These are phyloP conservation scores for Claviceps sp. DNA, from an alignment of 2,329 filamentous ascomycete genomes.

Conservation along the genomic window DNA sequence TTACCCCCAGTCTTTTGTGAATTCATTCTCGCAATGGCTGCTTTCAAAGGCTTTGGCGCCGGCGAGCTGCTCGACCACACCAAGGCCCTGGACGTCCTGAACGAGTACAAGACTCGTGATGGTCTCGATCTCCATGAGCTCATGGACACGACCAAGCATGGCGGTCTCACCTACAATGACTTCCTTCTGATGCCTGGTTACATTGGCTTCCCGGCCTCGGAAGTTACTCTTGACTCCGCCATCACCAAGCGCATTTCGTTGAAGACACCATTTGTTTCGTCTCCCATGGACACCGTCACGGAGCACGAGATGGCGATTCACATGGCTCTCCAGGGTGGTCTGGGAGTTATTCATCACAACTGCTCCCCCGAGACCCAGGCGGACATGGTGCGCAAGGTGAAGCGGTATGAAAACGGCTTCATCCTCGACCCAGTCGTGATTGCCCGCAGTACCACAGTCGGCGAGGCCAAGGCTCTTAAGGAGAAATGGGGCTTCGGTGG, in stretches of 20 bases:
- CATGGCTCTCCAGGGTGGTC: conserved; percentile 76
- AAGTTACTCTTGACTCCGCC: conserved; percentile 76
- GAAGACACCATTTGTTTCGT: conserved; percentile 94
- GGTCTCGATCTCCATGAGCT: conserved; percentile 78
- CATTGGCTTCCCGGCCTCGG: conserved; percentile 91
- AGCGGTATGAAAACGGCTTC: conserved; percentile 98
- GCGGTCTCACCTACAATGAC: conserved; percentile 96
- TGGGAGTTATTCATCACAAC: conserved; percentile 98
- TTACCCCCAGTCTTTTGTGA: conserved; percentile 11
- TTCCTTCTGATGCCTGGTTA: conserved; percentile 94
- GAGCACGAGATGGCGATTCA: conserved; percentile 99
- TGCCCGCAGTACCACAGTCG: conserved; percentile 73
- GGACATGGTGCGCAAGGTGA: conserved; percentile 98
- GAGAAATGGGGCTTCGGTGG: conserved; percentile 98
- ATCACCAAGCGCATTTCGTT: conserved; percentile 91
- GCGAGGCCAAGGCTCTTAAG: conserved; percentile 82
- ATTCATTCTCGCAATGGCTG: conserved; percentile 44
- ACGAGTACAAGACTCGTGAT: conserved; percentile 69
- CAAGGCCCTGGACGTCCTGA: conserved; percentile 66
- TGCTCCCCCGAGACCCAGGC: conserved; percentile 95
- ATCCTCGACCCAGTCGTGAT: conserved; percentile 94
- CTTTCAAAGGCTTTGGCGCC: conserved; percentile 33
- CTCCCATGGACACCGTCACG: conserved; percentile 98
- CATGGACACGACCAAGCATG: conserved; percentile 81
- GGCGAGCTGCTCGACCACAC: conserved; percentile 56